These are phyloP conservation scores for Dioscorea zingiberensis DNA, from an alignment of 106 monocot species.

Conservation along the genomic window DNA sequence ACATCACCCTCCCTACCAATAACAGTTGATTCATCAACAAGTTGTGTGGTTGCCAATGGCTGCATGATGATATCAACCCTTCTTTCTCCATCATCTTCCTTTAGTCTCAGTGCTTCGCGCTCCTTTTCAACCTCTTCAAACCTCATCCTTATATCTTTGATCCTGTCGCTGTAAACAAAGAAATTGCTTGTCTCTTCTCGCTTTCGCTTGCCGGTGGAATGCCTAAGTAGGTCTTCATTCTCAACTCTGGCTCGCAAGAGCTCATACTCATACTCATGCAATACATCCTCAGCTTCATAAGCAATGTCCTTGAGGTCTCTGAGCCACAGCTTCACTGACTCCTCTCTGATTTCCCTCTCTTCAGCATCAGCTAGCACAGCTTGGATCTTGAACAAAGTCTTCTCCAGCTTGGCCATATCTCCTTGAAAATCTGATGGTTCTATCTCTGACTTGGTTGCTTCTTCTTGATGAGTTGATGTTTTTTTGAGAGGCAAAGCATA, in stretches of 20 bases:
- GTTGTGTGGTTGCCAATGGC: not conserved
- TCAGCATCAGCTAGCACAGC: conserved; percentile 19
- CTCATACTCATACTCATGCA: conserved; percentile 11
- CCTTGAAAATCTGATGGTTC: too few relatives aligned
- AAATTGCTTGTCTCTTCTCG: not conserved
- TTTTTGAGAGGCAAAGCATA: too few relatives aligned
- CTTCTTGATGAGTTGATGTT: too few relatives aligned
- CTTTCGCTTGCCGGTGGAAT: not conserved
- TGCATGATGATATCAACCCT: not conserved
- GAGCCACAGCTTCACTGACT: conserved; percentile 8
- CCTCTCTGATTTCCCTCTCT: conserved; percentile 1
- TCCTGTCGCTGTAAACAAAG: not conserved
- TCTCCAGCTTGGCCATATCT: not conserved
- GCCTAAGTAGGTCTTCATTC: too few relatives aligned
- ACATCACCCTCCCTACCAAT: conserved; percentile 15
- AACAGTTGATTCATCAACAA: not conserved
- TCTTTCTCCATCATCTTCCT: not conserved
- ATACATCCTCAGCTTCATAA: conserved; percentile 13
- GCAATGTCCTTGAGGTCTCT: conserved; percentile 12
- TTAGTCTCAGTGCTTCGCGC: not conserved
- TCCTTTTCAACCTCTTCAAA: not conserved
- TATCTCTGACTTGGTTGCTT: too few relatives aligned
- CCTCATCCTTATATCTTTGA: conserved; percentile 1
- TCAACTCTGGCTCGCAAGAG: not conserved
- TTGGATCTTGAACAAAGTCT: not conserved